Base-by-base conservation (phyloP, 2,329 filamentous ascomycete genomes). In the Xylariales sp. region DNA sequence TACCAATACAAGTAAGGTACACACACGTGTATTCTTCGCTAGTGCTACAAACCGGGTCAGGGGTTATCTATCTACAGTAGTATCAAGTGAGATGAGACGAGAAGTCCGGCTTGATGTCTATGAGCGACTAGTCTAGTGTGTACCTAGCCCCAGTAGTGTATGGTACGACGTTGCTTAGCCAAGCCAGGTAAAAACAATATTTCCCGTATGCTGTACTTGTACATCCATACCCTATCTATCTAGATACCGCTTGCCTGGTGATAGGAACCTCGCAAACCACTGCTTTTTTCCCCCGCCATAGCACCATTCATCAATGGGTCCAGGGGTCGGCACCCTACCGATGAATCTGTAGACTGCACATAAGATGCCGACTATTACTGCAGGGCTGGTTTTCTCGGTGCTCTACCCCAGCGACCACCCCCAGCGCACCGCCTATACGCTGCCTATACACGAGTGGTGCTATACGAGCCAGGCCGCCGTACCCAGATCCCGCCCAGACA, bases 191-290 rank as follows among this genome's bases (percentile, higher is more conserved):
- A 60, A 52, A 32, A 53, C 46, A 30, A 53, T 28, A 41, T 53
- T 32, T 28, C 36, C 53, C 12, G 46, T 49, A 39, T 64, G 46
- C 36, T 34, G 34, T 43, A 34, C 53, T 57, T 49, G 28, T 49
- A 23, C 30, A 52, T n/a, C 43, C 46, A 49, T 62, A 56, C 67
- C 66, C 23, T 23, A 23, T 23, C 23, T 23, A 23, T 23, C 23
- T 9, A 45, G 5, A 23, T 41, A 45, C 62, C 62, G 54, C 67
- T 64, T 71, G 63, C 62, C 64, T 67, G 58, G 61, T 71, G 66
- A 71, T 70, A 63, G 62, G 67, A 65, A 65, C 62, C 66, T 70
- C 70, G 71, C 72, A 69, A 69, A 67, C 64, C 71, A 73, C 62
- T 65, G 34, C 64, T 39, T 64, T 39, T 18, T 45, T 34, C 41